phyloP scores from a whole-genome alignment of 2,329 filamentous ascomycete genomes.

The Lachnellula cervina region DNA sequence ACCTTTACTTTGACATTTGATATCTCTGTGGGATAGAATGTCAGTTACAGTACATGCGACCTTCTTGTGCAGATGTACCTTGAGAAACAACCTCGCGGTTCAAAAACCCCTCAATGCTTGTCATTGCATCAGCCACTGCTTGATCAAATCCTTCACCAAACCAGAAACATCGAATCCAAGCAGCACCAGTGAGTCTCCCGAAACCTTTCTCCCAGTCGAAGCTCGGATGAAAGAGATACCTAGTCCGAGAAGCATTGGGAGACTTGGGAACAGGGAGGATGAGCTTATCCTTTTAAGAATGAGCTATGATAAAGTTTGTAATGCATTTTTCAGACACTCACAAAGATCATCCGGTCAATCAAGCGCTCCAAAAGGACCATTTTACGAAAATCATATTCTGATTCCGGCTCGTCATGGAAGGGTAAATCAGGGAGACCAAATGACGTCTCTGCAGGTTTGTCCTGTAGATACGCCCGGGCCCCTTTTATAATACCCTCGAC shows the following conservation, averaged over 20 bases:
- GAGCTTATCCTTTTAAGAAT: not conserved
- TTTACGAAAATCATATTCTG: not conserved
- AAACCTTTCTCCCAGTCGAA: not conserved
- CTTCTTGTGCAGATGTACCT: not conserved
- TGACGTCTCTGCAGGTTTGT: not conserved
- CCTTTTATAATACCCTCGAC: not conserved
- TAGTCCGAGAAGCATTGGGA: not conserved
- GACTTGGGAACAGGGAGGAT: not conserved
- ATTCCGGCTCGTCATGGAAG: not conserved
- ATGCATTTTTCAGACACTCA: not conserved
- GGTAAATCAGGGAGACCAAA: not conserved
- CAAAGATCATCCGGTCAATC: slow-evolving; percentile 1
- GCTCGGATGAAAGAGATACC: not conserved
- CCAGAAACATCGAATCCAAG: not conserved
- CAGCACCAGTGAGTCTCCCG: not conserved
- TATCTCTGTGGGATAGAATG: not conserved
- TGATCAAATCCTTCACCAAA: not conserved
- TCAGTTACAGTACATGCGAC: not conserved
- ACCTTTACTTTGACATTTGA: not conserved
- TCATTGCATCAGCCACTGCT: not conserved
- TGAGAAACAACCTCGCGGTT: slow-evolving; percentile 1
- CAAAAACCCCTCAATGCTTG: not conserved
- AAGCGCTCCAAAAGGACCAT: not conserved
- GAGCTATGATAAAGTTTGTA: not conserved
- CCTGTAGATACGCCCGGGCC: not conserved